phyloP scores from a whole-genome alignment of 1,139 yeast species.

The Geotrichum restrictum region DNA sequence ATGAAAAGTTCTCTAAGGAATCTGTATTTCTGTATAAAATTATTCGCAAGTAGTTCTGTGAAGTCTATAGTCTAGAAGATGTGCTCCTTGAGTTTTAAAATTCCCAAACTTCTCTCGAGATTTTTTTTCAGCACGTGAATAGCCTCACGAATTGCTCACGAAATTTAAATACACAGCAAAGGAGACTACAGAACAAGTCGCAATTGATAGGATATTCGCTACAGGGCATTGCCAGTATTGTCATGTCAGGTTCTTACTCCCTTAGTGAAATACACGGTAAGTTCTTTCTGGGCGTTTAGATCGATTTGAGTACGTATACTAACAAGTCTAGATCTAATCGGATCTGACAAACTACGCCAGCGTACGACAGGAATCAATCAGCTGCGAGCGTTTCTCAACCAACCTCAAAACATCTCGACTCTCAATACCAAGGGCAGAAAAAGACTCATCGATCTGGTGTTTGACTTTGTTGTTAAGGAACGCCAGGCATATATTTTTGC shows the following conservation, averaged over 20 bases:
- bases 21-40: slow-evolving; percentile 45
- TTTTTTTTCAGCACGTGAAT: too few species aligned
- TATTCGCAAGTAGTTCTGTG: slow-evolving; percentile 29
- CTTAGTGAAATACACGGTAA: slow-evolving; percentile 10
- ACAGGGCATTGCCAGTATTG: background rate
- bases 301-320: too few species aligned
- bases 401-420: slow-evolving; percentile 7
- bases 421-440: slow-evolving; percentile 6
- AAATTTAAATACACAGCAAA: too few species aligned
- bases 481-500: slow-evolving; percentile 11
- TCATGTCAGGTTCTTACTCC: slow-evolving; percentile 9
- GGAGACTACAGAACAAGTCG: too few species aligned
- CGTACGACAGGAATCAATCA: slow-evolving; percentile 16
- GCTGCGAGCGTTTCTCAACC: slow-evolving; percentile 11
- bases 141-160: too few species aligned
- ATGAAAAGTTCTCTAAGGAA: slow-evolving; percentile 37
- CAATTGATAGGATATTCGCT: too few species aligned
- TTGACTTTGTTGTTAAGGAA: slow-evolving; percentile 11
- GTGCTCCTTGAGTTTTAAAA: too few species aligned
- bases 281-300: background rate
- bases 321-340: slow-evolving; percentile 10
- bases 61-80: background rate
- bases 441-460: slow-evolving; percentile 3
- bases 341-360: slow-evolving; percentile 18
- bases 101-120: too few species aligned